Percentiles rank a stretch among this genome's conserved stretches.
Conservation (phyloP, 345 rosid genomes). For the Citrus inodora region DNA sequence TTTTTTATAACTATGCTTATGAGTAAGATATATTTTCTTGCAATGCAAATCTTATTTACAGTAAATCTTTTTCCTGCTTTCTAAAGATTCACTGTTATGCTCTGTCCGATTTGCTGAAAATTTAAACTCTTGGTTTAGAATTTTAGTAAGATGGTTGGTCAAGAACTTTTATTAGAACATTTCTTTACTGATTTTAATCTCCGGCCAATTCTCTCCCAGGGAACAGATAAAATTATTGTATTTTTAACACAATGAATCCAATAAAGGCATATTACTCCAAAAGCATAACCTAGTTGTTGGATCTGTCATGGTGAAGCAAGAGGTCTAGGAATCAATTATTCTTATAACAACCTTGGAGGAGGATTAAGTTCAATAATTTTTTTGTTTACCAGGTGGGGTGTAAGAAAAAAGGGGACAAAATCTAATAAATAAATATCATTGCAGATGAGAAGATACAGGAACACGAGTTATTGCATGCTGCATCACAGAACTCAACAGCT, state of each 20-base stretch:
- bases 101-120: neutral
- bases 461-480: conserved; percentile 33
- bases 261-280: conserved; percentile 38
- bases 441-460: conserved; percentile 51
- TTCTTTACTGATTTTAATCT: conserved; percentile 9
- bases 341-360: neutral
- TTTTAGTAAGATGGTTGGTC: conserved; percentile 7
- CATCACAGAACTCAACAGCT: conserved; percentile 32
- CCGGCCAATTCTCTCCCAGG: conserved; percentile 8
- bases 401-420: neutral
- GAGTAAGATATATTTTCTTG: conserved; percentile 20
- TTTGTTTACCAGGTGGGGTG: neutral
- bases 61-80: conserved; percentile 21
- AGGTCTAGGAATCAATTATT: neutral
- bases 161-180: conserved; percentile 10
- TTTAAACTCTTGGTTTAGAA: conserved; percentile 3
- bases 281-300: neutral
- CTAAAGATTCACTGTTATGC: conserved; percentile 1
- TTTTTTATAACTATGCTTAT: conserved; percentile 2
- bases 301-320: neutral
- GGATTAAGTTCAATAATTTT: neutral
- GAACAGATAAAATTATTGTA: conserved; percentile 4
- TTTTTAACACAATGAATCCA: conserved; percentile 21
- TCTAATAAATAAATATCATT: conserved; percentile 31
- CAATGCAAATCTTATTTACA: conserved; percentile 25